Base-by-base conservation (phyloP, 495 filamentous ascomycete species). In the Aspergillus indologenus region DNA sequence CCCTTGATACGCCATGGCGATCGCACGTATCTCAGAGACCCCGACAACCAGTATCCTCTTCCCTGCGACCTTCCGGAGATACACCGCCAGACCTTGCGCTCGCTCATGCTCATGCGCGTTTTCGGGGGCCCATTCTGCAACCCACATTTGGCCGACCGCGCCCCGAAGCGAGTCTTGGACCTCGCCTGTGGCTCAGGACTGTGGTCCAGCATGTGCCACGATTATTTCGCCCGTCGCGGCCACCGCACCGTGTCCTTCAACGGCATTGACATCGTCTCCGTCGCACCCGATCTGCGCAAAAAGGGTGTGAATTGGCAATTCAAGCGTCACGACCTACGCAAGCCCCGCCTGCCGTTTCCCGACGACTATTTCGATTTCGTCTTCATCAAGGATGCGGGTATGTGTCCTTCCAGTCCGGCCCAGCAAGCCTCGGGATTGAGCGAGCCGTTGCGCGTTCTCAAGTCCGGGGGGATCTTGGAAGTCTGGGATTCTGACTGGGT, bases 51-150 rank as follows among this genome's bases (percentile, higher is more conserved):
- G 14, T 96, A 98, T 64, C 91, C 90, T 34, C 76, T 98, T 17
- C 93, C 93, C 57, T 89, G 90, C 73, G 93, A 96, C 76, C 81
- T 96, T 29, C 78, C 85, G 51, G 93, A 96, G 72, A 80, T 96
- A 59, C 91, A 96, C 69, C 81, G 92, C 45, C 93, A 98, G 69
- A 90, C 85, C 56, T 79, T 96, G 56, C 85, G 90, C 58, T 94
- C 92, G 11, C 77, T 92, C 60, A 84, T 96, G 65, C 79, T 91
- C 50, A 83, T 89, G 61, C 85, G 89, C 69, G 84, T 96, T 22
- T 90, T 91, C 60, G 91, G 91, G 48, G 83, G 82, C 29, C 87
- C 91, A 1, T 85, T 92, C 65, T 92, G 89, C 70, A 87, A 85
- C 15, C 87, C 89, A 14, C 79, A 79, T 45, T 77, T 87, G 44